Evolutionary conservation across 2,329 filamentous ascomycete species (phyloP), one percentile per base, ranked within the genome.

Genomic region (Sordariomycetes sp.): DNA sequence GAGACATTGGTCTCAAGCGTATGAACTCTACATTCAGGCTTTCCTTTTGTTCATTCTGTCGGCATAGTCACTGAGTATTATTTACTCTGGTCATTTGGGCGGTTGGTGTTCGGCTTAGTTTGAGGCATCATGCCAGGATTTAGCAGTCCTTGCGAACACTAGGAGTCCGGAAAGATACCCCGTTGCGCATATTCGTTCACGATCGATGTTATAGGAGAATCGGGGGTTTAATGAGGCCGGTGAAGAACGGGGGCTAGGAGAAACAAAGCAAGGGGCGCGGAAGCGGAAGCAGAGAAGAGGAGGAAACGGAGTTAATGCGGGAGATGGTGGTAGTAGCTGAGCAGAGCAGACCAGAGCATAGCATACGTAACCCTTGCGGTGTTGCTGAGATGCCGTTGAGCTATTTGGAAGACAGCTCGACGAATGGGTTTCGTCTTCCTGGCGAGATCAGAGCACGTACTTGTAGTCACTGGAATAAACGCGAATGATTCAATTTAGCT

Each of bases 121-220:
- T 20, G 20, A 22, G 45, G 2, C 42, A 22, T 50, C n/a, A 1
- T 6, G 45, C n/a, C 45, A 50, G 45, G 45, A 50, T 50, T 10
- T 24, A 50, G 20, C 45, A 50, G 36, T 22, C 45, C n/a, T 12
- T 12, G 45, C 45, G 39, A 50, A 24, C n/a, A 22, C 45, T 53
- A 39, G 52, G 52, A 53, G 34, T 36, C 52, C 13, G 52, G 32
- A 32, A 36, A 53, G 52, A 53, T 53, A 53, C 52, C 52, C 52
- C n/a, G 13, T 50, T 20, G n/a, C 45, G 45, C 45, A 24, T 50
- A 22, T 50, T 20, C 45, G 22, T 50, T 50, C 22, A 24, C 45
- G n/a, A 5, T 50, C 22, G 45, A 20, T 50, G 45, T 50, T 50
- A 50, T 22, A 20, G 6, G 45, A 50, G 45, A 6, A 24, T n/a